Conservation (phyloP, 495 filamentous ascomycete genomes). For the Letharia lupina region DNA sequence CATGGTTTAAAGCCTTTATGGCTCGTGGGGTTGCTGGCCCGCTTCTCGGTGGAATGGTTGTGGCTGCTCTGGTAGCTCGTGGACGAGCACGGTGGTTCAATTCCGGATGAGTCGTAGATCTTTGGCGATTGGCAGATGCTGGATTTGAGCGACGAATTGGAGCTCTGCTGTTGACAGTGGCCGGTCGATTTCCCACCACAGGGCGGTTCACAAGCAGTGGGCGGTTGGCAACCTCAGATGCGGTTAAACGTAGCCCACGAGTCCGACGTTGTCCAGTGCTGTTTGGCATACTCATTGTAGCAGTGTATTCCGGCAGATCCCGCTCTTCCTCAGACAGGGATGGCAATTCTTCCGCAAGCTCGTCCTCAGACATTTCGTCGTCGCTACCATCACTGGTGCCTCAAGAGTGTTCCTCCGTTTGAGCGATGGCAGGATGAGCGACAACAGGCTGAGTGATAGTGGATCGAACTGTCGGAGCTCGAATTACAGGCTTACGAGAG, state of each 20-base stretch:
- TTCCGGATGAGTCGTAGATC: neutral
- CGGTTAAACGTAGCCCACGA: too few relatives aligned
- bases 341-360: neutral
- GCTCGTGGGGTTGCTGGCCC: neutral
- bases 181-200: neutral
- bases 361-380: neutral
- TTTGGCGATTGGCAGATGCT: neutral
- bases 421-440: neutral
- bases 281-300: neutral
- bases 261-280: neutral
- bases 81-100: neutral
- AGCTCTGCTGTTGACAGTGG: too few relatives aligned
- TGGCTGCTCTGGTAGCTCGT: neutral
- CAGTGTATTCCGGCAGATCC: neutral
- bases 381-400: neutral
- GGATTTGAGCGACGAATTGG: too few relatives aligned
- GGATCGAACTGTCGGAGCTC: neutral
- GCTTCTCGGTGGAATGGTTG: neutral
- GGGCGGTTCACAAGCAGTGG: neutral
- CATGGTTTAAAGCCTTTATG: neutral
- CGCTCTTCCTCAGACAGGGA: neutral
- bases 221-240: neutral
- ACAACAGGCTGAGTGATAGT: neutral
- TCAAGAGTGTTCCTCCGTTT: neutral
- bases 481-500: neutral